Conservation (phyloP, 148 eudicot species). For the Rhododendron simsii region DNA sequence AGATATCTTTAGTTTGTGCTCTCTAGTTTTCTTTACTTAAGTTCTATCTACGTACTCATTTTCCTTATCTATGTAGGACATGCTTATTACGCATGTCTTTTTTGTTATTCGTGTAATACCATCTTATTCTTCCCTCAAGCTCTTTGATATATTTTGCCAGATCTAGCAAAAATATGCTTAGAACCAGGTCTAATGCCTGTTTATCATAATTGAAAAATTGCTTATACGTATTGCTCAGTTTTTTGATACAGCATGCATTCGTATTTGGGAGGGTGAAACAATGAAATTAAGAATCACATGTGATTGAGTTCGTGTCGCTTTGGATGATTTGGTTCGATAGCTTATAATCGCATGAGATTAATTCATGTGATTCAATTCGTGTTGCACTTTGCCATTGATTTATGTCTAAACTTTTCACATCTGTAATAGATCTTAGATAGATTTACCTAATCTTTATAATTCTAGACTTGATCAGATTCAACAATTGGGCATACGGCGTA, state of each 20-base stretch:
- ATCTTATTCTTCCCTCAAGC: not conserved
- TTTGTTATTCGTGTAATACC: not conserved
- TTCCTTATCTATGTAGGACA: not conserved
- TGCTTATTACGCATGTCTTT: not conserved
- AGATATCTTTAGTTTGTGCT: not conserved
- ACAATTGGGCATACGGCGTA: not conserved
- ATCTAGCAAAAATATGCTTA: not conserved
- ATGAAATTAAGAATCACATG: not conserved
- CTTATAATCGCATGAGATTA: not conserved
- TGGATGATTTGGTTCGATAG: too few species aligned
- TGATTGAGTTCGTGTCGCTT: too few species aligned
- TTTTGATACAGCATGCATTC: not conserved
- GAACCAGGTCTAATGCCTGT: not conserved
- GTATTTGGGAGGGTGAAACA: not conserved
- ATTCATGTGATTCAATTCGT: not conserved
- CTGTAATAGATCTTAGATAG: not conserved
- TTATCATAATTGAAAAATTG: not conserved
- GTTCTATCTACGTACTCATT: not conserved
- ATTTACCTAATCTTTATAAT: not conserved
- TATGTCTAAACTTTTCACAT: not conserved
- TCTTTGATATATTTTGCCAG: not conserved
- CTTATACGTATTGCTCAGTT: not conserved
- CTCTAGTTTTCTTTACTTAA: not conserved
- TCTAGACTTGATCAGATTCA: not conserved
- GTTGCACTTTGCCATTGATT: not conserved